phyloP scores from a whole-genome alignment of 768 basidiomycete genomes.

The Leccinum variicolor region DNA sequence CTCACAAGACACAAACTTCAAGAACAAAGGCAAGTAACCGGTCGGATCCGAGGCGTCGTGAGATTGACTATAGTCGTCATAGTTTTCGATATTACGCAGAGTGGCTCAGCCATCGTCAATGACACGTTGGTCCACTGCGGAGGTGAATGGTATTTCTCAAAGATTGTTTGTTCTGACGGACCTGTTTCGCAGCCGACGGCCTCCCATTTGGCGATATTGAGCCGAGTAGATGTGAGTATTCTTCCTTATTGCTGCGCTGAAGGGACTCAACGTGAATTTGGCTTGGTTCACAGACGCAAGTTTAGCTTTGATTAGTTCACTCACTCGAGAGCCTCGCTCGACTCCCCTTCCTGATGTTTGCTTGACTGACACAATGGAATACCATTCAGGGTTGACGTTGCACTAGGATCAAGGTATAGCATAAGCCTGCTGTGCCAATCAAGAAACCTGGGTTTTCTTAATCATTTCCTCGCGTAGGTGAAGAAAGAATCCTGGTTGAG shows the following conservation, averaged over 20 bases:
- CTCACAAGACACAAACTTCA: conserved; percentile 53
- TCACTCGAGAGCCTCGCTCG: conserved; percentile 57
- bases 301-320: conserved; percentile 77
- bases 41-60: not conserved
- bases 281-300: conserved; percentile 68
- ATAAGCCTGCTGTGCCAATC: conserved; percentile 8
- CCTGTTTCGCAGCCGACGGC: conserved; percentile 42
- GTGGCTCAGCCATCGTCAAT: conserved; percentile 68
- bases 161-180: not conserved
- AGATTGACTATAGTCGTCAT: not conserved
- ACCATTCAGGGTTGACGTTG: conserved; percentile 19
- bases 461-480: conserved; percentile 6
- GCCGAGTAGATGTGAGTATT: conserved; percentile 61
- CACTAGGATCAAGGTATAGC: conserved; percentile 27
- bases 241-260: not conserved
- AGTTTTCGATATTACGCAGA: conserved; percentile 71
- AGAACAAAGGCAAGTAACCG: conserved; percentile 51
- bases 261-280: not conserved
- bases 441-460: not conserved
- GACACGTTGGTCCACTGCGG: conserved; percentile 62
- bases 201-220: conserved; percentile 77
- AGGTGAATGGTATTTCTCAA: conserved; percentile 34
- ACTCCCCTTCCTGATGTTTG: conserved; percentile 33
- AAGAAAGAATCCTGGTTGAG: conserved; percentile 25
- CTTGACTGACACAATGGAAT: not conserved